Evolutionary conservation across 2,329 filamentous ascomycete genomes (phyloP).

Genomic region (Colletotrichum filicis): DNA sequence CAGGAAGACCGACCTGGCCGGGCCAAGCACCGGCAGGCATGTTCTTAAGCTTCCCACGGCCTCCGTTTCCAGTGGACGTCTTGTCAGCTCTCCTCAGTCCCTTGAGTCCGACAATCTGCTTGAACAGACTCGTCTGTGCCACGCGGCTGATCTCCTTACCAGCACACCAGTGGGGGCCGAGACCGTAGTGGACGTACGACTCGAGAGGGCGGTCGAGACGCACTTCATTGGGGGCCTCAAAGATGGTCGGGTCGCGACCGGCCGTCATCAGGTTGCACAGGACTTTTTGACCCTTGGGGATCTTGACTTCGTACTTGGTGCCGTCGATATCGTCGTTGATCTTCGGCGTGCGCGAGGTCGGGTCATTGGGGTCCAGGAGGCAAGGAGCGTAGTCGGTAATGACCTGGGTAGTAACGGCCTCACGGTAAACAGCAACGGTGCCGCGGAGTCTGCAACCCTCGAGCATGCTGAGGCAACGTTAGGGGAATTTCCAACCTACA

Average conservation of each 20-base stretch:
- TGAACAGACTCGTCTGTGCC: constrained; percentile 38
- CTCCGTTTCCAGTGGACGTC: constrained; percentile 10
- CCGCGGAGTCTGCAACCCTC: constrained; percentile 66
- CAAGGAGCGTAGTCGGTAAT: constrained; percentile 41
- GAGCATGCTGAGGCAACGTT: constrained; percentile 52
- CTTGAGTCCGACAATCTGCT: constrained; percentile 38
- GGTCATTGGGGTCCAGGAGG: constrained; percentile 35
- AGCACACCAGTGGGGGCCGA: constrained; percentile 58
- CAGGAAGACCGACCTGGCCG: constrained; percentile 36
- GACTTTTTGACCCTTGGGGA: constrained; percentile 55
- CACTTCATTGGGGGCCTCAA: constrained; percentile 62
- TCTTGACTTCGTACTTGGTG: constrained; percentile 27
- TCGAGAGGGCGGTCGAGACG: constrained; percentile 60
- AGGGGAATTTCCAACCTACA: background rate
- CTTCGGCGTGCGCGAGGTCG: constrained; percentile 30
- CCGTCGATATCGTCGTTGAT: constrained; percentile 34
- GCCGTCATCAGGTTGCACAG: constrained; percentile 62
- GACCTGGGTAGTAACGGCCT: constrained; percentile 47
- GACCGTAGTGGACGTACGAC: constrained; percentile 63
- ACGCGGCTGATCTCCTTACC: constrained; percentile 49
- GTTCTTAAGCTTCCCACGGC: constrained; percentile 39
- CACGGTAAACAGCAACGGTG: constrained; percentile 61
- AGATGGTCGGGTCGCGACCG: constrained; percentile 57
- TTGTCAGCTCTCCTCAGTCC: constrained; percentile 38
- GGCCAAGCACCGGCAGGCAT: constrained; percentile 36